Base-by-base conservation (phyloP, 192 early-diverging fungal genomes). In the Tieghemiomyces parasiticus region DNA sequence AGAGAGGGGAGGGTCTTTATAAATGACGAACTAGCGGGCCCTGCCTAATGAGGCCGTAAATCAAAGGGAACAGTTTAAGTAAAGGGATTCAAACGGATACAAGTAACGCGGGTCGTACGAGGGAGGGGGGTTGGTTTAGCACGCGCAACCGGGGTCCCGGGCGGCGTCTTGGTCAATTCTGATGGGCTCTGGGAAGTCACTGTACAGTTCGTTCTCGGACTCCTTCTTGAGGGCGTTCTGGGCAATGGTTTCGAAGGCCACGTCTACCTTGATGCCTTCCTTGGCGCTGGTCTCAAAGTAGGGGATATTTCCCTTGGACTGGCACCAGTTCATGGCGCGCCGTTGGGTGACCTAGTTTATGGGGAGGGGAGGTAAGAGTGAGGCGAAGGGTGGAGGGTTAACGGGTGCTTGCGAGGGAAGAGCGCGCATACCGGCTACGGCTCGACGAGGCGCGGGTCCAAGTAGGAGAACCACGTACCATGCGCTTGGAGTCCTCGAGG, bases 221-320 rank as follows among this genome's bases (percentile, higher is more conserved):
- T 97, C 94, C 70, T 96, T 91, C 62, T 89, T 82, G 67, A 99
- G 76, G 25, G 96, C 93, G 61, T 90, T 93, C 71, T 81, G 89
- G 44, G 93, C 94, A 71, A 96, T 89, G 29, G 89, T 91, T 61
- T 88, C 88, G 78, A 99, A 99, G 46, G 96, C 96, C 60, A 84
- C 79, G 55, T 99, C 96, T 30, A 99, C 96, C 63, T 99, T 97
- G 74, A 92, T 94, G 45, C 90, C 91, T 70, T 93, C 93, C 71
- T 97, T 99, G 28, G 96, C 96, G 60, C 84, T 88, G 9, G 94
- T 96, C 74, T 99, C 93, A 82, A 99, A 99, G 78, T 93, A 95
- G 45, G 91, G 93, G 70, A 96, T 92, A 61, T 84, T 86, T 48
- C 92, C 92, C 77, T 96, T 97, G 44, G 89, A 83, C 68, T 92